Evolutionary conservation across 257 asterid species (phyloP).

Genomic region (Nemophila menziesii): DNA sequence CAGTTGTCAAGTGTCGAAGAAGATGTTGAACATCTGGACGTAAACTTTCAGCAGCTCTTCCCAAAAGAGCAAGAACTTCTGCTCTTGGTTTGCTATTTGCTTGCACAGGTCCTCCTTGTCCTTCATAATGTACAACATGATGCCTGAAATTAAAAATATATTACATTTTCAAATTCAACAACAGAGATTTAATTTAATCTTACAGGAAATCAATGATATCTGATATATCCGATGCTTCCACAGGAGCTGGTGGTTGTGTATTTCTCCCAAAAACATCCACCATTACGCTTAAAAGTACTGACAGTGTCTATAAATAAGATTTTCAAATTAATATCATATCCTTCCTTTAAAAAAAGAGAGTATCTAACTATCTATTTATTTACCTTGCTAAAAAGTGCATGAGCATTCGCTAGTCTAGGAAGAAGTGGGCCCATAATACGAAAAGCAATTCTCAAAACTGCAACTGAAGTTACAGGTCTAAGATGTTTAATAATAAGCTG

Average conservation of each 20-base stretch:
- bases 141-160: slow-evolving; percentile 29
- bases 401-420: slow-evolving; percentile 86
- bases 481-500: slow-evolving; percentile 78
- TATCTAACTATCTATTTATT: too few relatives aligned
- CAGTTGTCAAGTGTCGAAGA: slow-evolving; percentile 65
- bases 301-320: slow-evolving; percentile 36
- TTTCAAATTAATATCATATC: too few relatives aligned
- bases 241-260: slow-evolving; percentile 48
- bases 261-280: slow-evolving; percentile 91
- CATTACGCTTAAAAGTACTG: slow-evolving; percentile 58
- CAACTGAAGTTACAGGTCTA: slow-evolving; percentile 86
- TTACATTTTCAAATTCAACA: background rate
- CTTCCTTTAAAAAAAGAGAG: too few relatives aligned
- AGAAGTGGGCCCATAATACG: slow-evolving; percentile 96
- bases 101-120: slow-evolving; percentile 91
- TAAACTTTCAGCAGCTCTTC: slow-evolving; percentile 72
- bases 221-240: slow-evolving; percentile 76
- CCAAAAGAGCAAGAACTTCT: slow-evolving; percentile 59
- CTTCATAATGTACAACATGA: slow-evolving; percentile 83
- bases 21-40: slow-evolving; percentile 85
- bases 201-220: slow-evolving; percentile 84
- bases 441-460: slow-evolving; percentile 83
- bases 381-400: slow-evolving; percentile 84
- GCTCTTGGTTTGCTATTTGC: slow-evolving; percentile 74
- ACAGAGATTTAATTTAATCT: slow-evolving; percentile 9